Base-by-base conservation (phyloP, 495 filamentous ascomycete species). In the Aspergillus carlsbadensis region DNA sequence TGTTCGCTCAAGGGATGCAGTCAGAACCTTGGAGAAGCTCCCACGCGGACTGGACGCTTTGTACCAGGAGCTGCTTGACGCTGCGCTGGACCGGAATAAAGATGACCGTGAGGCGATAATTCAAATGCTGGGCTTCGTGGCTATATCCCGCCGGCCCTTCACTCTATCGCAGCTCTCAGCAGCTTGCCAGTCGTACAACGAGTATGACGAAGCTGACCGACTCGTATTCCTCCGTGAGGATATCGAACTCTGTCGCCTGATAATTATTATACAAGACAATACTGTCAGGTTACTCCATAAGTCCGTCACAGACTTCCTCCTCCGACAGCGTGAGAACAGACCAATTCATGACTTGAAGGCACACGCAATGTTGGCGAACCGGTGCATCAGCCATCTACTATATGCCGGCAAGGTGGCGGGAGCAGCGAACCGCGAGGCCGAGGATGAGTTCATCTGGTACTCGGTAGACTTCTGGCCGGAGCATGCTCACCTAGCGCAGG, bases 291-390 rank as follows among this genome's bases (percentile, higher is more conserved):
- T 67, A 5, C 43, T 67, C 2, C 64, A 67, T 42, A 58, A 58
- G n/a, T 67, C 65, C 2, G 59, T 65, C 10, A 60, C 58, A 37
- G 62, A 67, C 35, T 67, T 62, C 37, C 54, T 66, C 26, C 20
- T 60, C 8, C 35, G 31, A 29, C 4, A 29, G 4, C 8, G 4
- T 29, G 26, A 8, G 26, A 29, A 29, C 3, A n/a, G n/a, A n/a
- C n/a, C n/a, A n/a, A 3, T 29, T 8, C 4, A 29, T 29, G 26
- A 29, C 3, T 8, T 29, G 26, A 8, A 29, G 8, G 26, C 26
- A 3, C 3, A 29, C 26, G 3, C 26, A 3, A 29, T 8, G 8
- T 29, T 29, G 26, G 26, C 26, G 4, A 4, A 29, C 8, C 26
- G 26, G 26, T 29, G 26, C 8, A 29, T 29, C 8, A 8, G 8